Percentiles rank a stretch among this genome's conserved stretches.
These are phyloP conservation scores for Polyporus tsugae DNA, from an alignment of 1,284 basidiomycete species.

Conservation along the genomic window DNA sequence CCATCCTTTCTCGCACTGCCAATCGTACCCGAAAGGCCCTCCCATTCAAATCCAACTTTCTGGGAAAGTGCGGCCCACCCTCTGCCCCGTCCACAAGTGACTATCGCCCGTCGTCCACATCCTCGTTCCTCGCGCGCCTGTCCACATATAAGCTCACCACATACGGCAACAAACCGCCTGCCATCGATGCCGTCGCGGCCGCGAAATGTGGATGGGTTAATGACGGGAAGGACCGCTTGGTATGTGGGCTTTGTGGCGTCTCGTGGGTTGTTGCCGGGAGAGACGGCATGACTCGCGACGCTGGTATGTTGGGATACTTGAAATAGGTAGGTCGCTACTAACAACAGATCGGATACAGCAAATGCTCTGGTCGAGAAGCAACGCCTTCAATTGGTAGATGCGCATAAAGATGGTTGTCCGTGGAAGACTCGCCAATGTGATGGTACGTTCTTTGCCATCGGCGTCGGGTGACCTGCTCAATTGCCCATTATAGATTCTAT, in stretches of 20 bases:
- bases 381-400: constrained; percentile 63
- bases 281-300: constrained; percentile 74
- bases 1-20: constrained; percentile 70
- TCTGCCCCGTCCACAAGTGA: constrained; percentile 54
- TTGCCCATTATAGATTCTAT: constrained; percentile 62
- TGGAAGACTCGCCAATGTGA: constrained; percentile 84
- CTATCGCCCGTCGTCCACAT: constrained; percentile 78
- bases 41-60: constrained; percentile 46
- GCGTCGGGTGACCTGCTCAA: not conserved
- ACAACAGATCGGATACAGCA: constrained; percentile 50
- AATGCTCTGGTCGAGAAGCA: constrained; percentile 78
- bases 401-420: constrained; percentile 82
- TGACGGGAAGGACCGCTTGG: constrained; percentile 76
- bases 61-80: constrained; percentile 41
- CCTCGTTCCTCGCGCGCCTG: constrained; percentile 75
- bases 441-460: constrained; percentile 51
- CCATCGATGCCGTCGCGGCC: constrained; percentile 79
- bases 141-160: constrained; percentile 80
- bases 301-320: constrained; percentile 59
- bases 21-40: constrained; percentile 60
- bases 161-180: constrained; percentile 76
- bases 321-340: constrained; percentile 40
- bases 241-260: constrained; percentile 72
- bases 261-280: constrained; percentile 77
- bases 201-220: constrained; percentile 83